These are phyloP conservation scores for Trichoderma gracile DNA, from an alignment of 2,329 filamentous ascomycete genomes.

Conservation along the genomic window DNA sequence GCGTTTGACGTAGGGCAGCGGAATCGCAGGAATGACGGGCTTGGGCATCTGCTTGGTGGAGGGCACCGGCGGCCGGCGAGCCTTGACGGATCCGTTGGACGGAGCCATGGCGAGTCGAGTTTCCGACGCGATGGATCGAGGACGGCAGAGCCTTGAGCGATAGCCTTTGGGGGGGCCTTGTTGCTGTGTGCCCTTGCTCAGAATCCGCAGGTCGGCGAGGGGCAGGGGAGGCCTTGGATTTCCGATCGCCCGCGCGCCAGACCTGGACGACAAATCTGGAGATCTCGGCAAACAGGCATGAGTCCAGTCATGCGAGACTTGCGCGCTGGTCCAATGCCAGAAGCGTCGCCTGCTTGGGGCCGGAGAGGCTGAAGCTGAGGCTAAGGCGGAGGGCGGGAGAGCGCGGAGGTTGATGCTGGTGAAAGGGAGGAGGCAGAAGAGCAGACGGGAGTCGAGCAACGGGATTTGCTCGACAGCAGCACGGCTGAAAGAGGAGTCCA, in stretches of 20 bases:
- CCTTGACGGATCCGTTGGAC: conserved; percentile 37
- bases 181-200: conserved; percentile 4
- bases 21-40: conserved; percentile 43
- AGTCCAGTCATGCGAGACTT: conserved; percentile 34
- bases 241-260: conserved; percentile 32
- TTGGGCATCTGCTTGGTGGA: conserved; percentile 37
- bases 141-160: conserved; percentile 5
- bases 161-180: neutral
- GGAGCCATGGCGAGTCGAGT: conserved; percentile 37
- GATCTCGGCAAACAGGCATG: conserved; percentile 39
- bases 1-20: conserved; percentile 43
- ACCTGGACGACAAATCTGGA: conserved; percentile 36
- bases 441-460: neutral
- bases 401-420: conserved; percentile 1
- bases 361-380: conserved; percentile 12
- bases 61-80: conserved; percentile 32
- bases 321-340: conserved; percentile 30
- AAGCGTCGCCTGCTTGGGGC: conserved; percentile 28
- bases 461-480: neutral
- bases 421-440: neutral
- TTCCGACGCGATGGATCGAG: conserved; percentile 21
- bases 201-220: conserved; percentile 30
- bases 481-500: conserved; percentile 16
- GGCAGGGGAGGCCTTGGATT: conserved; percentile 31
- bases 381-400: neutral